phyloP scores from a whole-genome alignment of 345 rosid genomes.

The Trapa bicornis region DNA sequence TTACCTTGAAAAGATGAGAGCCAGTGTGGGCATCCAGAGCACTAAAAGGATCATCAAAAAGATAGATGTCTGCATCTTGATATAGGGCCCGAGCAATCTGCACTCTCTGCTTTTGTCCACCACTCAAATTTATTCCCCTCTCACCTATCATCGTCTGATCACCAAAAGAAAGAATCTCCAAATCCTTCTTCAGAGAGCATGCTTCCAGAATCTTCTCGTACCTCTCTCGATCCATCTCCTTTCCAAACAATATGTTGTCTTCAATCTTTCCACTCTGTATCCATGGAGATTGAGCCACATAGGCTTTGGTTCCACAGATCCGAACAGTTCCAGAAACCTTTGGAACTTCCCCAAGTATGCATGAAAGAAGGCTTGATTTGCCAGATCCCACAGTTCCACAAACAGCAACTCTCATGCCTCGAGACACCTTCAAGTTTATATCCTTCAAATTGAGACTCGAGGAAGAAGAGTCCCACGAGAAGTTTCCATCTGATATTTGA shows the following conservation, averaged over 20 bases:
- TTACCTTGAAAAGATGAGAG: conserved; percentile 68
- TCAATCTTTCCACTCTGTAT: conserved; percentile 71
- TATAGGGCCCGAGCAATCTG: conserved; percentile 81
- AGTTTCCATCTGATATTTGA: conserved; percentile 37
- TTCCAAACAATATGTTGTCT: conserved; percentile 76
- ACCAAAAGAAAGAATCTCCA: conserved; percentile 61
- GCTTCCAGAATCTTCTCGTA: conserved; percentile 58
- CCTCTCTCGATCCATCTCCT: conserved; percentile 49
- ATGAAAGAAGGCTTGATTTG: conserved; percentile 65
- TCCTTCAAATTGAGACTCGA: conserved; percentile 39
- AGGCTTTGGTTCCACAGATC: conserved; percentile 61
- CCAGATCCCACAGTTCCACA: conserved; percentile 78
- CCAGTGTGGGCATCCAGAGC: conserved; percentile 91
- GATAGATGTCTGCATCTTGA: conserved; percentile 73
- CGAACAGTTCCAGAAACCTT: conserved; percentile 49
- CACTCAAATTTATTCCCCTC: conserved; percentile 79
- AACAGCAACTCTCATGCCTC: conserved; percentile 64
- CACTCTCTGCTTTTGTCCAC: conserved; percentile 80
- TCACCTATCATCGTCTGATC: conserved; percentile 82
- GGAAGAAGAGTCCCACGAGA: conserved; percentile 46
- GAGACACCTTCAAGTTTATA: conserved; percentile 31
- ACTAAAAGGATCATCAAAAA: conserved; percentile 87
- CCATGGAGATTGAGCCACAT: conserved; percentile 84
- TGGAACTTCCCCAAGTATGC: conserved; percentile 56
- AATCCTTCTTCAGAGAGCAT: conserved; percentile 54